Evolutionary conservation across 2,329 filamentous ascomycete species (phyloP), one percentile per base, ranked within the genome.

Genomic region (Clonostachys chloroleuca): DNA sequence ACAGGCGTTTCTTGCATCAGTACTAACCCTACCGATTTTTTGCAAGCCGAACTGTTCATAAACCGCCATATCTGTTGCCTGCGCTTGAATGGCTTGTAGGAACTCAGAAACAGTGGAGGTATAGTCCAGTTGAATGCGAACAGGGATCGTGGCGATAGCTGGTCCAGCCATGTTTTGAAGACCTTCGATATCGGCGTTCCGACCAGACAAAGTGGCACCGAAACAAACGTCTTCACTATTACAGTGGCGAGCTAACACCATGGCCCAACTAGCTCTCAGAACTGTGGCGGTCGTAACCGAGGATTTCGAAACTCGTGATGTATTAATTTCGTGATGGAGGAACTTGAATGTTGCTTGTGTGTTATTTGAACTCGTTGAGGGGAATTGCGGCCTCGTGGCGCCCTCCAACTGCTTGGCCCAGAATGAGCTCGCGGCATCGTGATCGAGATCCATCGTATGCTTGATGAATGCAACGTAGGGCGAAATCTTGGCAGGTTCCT

Each of bases 211-310:
- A 1, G 52, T 52, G 2, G 47, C 24, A 2, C 60, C 61, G 42
- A 61, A 64, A 4, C 56, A 42, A 1, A 62, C 44, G 10, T 57
- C 54, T 9, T 49, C 42, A 6, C 49, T 46, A 4, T 48, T 52
- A 12, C 53, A 52, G 18, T 58, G 51, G 1, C 48, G 46, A 4
- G 52, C 41, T 5, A 55, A 45, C 5, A 56, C 41, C 16, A 64
- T 20, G 1, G 58, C 61, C 61, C 61, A 64, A 2, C 61, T 60
- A 0, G 59, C 58, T 6, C 56, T 54, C 8, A 63, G 39, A 12
- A 59, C 30, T 2, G 54, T 51, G 10, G 56, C 51, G 3, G 46
- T 50, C 7, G 52, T 58, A 13, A 52, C 46, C 12, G 52, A 42
- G n/a, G 35, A 20, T 10, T 34, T 34, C 36, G 24, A 30, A 10